These are phyloP conservation scores for Syncephalastrum racemosum DNA, from an alignment of 371 early-diverging fungal genomes.

Conservation along the genomic window DNA sequence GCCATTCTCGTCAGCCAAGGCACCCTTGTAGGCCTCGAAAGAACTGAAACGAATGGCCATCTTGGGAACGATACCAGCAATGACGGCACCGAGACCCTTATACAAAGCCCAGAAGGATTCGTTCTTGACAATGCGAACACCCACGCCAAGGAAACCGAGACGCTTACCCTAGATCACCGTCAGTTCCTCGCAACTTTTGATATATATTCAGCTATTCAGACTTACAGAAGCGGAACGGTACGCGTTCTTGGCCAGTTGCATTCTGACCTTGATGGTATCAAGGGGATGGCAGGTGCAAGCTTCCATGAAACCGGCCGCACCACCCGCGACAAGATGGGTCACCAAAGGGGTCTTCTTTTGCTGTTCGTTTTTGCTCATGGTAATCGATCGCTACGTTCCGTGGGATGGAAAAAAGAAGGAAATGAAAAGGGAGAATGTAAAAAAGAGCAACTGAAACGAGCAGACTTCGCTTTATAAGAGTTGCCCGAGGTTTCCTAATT, in stretches of 20 bases:
- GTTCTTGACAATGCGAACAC: constrained; percentile 79
- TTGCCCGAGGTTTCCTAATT: constrained; percentile 22
- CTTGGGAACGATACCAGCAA: constrained; percentile 98
- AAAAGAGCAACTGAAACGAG: constrained; percentile 2
- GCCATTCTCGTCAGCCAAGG: constrained; percentile 73
- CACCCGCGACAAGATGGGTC: constrained; percentile 87
- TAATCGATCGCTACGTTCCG: not conserved
- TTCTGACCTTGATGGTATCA: constrained; percentile 97
- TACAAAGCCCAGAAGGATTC: constrained; percentile 92
- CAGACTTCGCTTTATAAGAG: constrained; percentile 3
- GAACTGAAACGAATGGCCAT: constrained; percentile 98
- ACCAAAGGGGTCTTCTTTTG: constrained; percentile 48
- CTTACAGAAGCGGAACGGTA: constrained; percentile 42
- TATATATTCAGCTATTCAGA: not conserved
- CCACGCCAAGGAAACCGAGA: constrained; percentile 81
- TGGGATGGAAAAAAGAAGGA: constrained; percentile 3
- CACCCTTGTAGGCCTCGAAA: constrained; percentile 92
- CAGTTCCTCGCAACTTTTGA: not conserved
- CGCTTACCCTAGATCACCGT: constrained; percentile 33
- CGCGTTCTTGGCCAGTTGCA: constrained; percentile 74
- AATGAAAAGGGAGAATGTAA: constrained; percentile 15
- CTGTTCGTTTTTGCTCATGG: constrained; percentile 43
- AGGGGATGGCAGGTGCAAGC: constrained; percentile 95
- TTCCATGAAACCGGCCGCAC: constrained; percentile 93
- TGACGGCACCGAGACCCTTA: constrained; percentile 97